Evolutionary conservation across 768 basidiomycete genomes (phyloP), one percentile per base, ranked within the genome.

Genomic region (Russula sp.): DNA sequence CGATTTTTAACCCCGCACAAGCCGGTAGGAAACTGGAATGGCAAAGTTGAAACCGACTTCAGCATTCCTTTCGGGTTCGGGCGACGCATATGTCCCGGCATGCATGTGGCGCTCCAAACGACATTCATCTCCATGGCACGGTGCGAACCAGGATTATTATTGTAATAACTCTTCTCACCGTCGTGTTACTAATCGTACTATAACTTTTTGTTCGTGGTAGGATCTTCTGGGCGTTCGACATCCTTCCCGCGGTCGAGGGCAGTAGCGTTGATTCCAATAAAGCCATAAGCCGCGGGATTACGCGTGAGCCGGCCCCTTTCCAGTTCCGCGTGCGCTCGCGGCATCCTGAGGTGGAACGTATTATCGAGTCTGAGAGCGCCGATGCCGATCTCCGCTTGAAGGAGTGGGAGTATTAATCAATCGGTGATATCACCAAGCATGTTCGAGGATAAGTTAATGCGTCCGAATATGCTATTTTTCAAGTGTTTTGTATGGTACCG

Each of bases 41-140:
- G 55, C 36, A 65, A 63, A 11, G 34, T 66, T 11, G 65, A 64
- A 46, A 51, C 40, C n/a, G 62, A 65, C 36, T 68, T 69, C 48
- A 66, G 40, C 2, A 24, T 68, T 1, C 70, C 63, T 13, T 71
- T 72, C 32, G 71, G 70, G 11, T 72, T 67, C 22, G 70, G 70
- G n/a, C 65, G 71, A 14, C 52, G 67, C 7, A 62, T 70, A 22
- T 71, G 67, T 48, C 67, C 69, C 0, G 71, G 69, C 0, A 59
- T 69, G 28, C 63, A 71, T 32, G 49, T 71, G 5, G 66, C 68
- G 3, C 61, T 55, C 32, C 61, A 69, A 30, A 65, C 69, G 3
- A 50, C 57, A 1, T 68, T 68, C 34, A 59, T 69, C 18, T 59
- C 55, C 16, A 28, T 63, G 24, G 49, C 69, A 22, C 53, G 69